Percentiles rank a stretch among this genome's conserved stretches.
These are phyloP conservation scores for Neurospora discreta DNA, from an alignment of 495 filamentous ascomycete species.

Conservation along the genomic window DNA sequence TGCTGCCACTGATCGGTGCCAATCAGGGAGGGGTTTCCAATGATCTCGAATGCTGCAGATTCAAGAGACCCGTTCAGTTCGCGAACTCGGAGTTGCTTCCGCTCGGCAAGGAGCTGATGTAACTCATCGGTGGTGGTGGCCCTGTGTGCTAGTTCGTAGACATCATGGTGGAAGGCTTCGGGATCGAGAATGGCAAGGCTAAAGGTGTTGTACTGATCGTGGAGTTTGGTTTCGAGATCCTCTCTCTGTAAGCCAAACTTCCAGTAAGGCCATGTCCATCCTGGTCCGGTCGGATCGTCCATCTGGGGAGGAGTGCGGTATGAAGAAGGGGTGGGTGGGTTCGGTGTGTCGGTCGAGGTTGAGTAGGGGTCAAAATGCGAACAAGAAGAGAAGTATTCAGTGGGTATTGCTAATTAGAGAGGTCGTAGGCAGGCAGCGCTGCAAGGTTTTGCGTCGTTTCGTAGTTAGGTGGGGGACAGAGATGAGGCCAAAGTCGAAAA, in stretches of 20 bases:
- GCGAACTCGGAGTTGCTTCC: conserved; percentile 34
- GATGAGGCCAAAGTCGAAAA: conserved; percentile 20
- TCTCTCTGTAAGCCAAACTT: conserved; percentile 34
- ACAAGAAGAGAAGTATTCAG: not conserved
- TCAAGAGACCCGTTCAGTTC: conserved; percentile 37
- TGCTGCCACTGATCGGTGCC: conserved; percentile 40
- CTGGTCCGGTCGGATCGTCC: conserved; percentile 28
- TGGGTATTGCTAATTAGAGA: conserved; percentile 3
- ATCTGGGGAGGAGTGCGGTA: conserved; percentile 13
- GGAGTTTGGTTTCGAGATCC: conserved; percentile 28
- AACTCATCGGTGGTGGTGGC: conserved; percentile 33
- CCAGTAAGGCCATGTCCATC: conserved; percentile 38
- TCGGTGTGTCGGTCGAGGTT: conserved; percentile 2
- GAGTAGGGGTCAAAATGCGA: conserved; percentile 5
- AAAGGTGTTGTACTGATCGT: conserved; percentile 32
- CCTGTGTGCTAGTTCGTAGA: conserved; percentile 33
- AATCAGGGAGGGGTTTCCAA: conserved; percentile 38
- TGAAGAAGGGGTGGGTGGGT: not conserved
- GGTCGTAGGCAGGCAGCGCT: not conserved
- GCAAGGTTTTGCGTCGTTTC: not conserved
- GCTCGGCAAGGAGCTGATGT: conserved; percentile 31
- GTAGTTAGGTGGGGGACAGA: conserved; percentile 3
- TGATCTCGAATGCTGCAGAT: conserved; percentile 40
- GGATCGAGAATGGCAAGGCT: conserved; percentile 25
- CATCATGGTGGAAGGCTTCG: conserved; percentile 32